Percentiles rank a stretch among this genome's conserved stretches.
Conservation (phyloP, 2,329 filamentous ascomycete species). For the Fusarium poae region DNA sequence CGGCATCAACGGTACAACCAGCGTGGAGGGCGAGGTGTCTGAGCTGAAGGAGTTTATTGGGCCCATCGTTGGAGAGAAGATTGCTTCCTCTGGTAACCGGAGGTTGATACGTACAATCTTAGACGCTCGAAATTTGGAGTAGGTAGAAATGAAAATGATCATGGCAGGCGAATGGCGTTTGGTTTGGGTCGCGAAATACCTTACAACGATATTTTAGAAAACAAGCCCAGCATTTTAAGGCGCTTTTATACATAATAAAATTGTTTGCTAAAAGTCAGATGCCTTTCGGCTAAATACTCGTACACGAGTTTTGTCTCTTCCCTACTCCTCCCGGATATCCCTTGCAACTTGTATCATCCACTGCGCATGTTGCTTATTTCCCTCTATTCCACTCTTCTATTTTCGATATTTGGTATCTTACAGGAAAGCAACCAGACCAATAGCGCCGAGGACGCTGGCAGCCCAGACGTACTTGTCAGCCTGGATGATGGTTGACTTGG, state of each 20-base stretch:
- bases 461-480: slow-evolving; percentile 64
- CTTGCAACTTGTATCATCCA: slow-evolving; percentile 35
- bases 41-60: slow-evolving; percentile 69
- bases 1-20: slow-evolving; percentile 56
- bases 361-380: slow-evolving; percentile 15
- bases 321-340: slow-evolving; percentile 14
- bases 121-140: slow-evolving; percentile 68
- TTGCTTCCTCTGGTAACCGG: slow-evolving; percentile 61
- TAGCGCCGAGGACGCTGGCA: slow-evolving; percentile 57
- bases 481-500: slow-evolving; percentile 60
- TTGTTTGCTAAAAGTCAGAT: slow-evolving; percentile 44
- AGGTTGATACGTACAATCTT: slow-evolving; percentile 64
- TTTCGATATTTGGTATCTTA: slow-evolving; percentile 49
- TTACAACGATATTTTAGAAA: slow-evolving; percentile 33
- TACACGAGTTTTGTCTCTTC: slow-evolving; percentile 31
- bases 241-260: slow-evolving; percentile 43
- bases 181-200: slow-evolving; percentile 44
- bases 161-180: slow-evolving; percentile 48
- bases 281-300: slow-evolving; percentile 39
- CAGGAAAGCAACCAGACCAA: slow-evolving; percentile 64
- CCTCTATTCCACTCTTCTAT: slow-evolving; percentile 2
- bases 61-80: slow-evolving; percentile 64
- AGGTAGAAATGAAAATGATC: slow-evolving; percentile 46
- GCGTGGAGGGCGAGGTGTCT: slow-evolving; percentile 55
- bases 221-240: slow-evolving; percentile 28